Evolutionary conservation across 768 basidiomycete genomes (phyloP), one percentile per base, ranked within the genome.

Genomic region (Termitomyces sp.): DNA sequence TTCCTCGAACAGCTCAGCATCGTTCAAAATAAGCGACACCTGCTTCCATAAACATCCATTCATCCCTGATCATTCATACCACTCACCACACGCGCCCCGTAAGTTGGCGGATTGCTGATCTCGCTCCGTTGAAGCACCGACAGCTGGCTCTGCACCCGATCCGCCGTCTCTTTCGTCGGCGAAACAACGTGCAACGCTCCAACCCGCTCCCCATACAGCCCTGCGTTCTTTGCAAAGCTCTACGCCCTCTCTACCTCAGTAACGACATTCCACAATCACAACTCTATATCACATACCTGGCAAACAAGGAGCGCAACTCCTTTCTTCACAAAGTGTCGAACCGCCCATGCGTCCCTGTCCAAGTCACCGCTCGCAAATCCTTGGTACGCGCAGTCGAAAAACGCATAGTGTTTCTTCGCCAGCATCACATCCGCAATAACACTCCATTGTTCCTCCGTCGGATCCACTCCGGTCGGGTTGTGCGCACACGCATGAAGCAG

Each of bases 201-300:
- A 43, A 96, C 82, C 11, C 95, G 91, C 72, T 98, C 93, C 22
- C 92, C 88, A 67, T 98, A 98, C 68, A 98, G 67, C 19, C 95
- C 96, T 26, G 93, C 93, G 66, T 96, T 96, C 78, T 96, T 95
- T 30, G 97, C 96, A 73, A 97, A 99, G 68, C 91, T 94, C 89
- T 98, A 51, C n/a, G 19, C 12, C 30, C 38, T 3, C 30, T 24
- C 22, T 15, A 8, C 19, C 22, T 48, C 19, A 47, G 32, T 34
- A 37, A n/a, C 47, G n/a, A 2, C 34, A 7, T 22, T 52, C 12
- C 9, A 8, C 12, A 32, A 43, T 11, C 56, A 37, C 24, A 19
- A 41, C 35, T 22, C 6, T 6, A 19, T 24, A 10, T 66, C 80
- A 37, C 35, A 54, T 60, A 88, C 90, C 86, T 93, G 91, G 76